Evolutionary conservation across 345 rosid genomes (phyloP), one percentile per base, ranked within the genome.

Genomic region (Ceriops decandra): DNA sequence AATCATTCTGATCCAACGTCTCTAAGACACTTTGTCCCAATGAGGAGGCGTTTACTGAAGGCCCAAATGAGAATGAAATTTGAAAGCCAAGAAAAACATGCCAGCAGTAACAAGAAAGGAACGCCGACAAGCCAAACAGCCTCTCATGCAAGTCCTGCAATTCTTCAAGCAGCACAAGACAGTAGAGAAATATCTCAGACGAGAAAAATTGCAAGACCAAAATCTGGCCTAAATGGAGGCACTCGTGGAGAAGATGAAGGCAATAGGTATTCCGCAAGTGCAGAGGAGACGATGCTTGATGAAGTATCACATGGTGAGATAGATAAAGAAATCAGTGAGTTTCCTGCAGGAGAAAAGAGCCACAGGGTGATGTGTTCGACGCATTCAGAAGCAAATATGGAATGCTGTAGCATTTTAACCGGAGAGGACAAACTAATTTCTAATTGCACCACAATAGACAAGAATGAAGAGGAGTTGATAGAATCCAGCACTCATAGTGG

Each of bases 11-110:
- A 26, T 78, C 69, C 76, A 15, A 88, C 89, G 28, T 82, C 90
- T 28, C 26, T 88, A 76, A 87, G 82, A 82, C 83, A 81, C 65
- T 81, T 88, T 75, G 83, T 83, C 47, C 86, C 92, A 7, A 84
- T 84, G 80, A 81, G 93, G 77, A 81, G 90, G 74, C 84, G 73
- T 51, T 33, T 69, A 64, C 47, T 82, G 63, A 82, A 76, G 81
- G 70, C 77, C 32, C 89, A 81, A 68, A 87, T 77, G 79, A 84
- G 79, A 60, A 74, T 74, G 65, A 87, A 85, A 73, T 74, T 61
- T 24, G 79, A 73, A 53, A 67, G 66, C 22, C 81, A 68, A 31
- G 73, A 68, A 47, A 87, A 75, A 19, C 71, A 60, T 72, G 66
- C 76, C 51, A 64, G 71, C 68, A 79, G 76, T 6, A 52, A 64